A percentile compares a stretch with the other conserved stretches of the same genome.
phyloP scores from a whole-genome alignment of 192 early-diverging fungal species.

The Phycomyces blakesleeanus region DNA sequence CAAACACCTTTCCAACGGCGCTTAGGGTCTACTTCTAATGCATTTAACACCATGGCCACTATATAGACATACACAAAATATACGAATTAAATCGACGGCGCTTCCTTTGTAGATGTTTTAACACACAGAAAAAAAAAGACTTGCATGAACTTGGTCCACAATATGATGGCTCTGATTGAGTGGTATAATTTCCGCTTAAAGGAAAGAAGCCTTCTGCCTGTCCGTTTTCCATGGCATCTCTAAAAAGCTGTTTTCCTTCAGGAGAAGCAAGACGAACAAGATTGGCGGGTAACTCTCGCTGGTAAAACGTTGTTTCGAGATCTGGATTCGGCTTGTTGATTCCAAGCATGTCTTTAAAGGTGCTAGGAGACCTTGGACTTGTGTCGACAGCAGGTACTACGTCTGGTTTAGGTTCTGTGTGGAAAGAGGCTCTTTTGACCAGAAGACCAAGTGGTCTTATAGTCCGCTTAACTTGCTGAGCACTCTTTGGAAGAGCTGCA shows the following conservation, averaged over 20 bases:
- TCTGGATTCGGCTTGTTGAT: conserved; percentile 5
- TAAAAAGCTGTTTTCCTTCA: conserved; percentile 75
- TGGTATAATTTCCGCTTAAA: conserved; percentile 85
- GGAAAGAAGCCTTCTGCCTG: conserved; percentile 85
- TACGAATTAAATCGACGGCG: not conserved
- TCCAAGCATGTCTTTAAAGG: not conserved
- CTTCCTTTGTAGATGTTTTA: not conserved
- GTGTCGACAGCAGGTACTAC: too few species aligned
- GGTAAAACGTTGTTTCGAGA: conserved; percentile 31
- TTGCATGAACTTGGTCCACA: conserved; percentile 81
- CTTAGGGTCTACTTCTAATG: conserved; percentile 85
- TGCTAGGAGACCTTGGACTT: not conserved
- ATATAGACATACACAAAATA: not conserved
- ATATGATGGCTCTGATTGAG: conserved; percentile 83
- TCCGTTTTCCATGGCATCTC: conserved; percentile 68
- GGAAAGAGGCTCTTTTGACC: too few species aligned
- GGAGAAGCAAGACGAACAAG: conserved; percentile 78
- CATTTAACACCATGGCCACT: conserved; percentile 91
- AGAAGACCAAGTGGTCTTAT: too few species aligned
- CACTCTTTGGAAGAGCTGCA: too few species aligned
- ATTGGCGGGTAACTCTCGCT: conserved; percentile 57
- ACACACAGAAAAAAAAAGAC: not conserved
- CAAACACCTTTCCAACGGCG: conserved; percentile 91
- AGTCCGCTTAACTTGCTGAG: too few species aligned
- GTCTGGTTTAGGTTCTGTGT: too few species aligned